Base-by-base conservation (phyloP, 2,329 filamentous ascomycete genomes). In the Dendrostoma leiphaemia region DNA sequence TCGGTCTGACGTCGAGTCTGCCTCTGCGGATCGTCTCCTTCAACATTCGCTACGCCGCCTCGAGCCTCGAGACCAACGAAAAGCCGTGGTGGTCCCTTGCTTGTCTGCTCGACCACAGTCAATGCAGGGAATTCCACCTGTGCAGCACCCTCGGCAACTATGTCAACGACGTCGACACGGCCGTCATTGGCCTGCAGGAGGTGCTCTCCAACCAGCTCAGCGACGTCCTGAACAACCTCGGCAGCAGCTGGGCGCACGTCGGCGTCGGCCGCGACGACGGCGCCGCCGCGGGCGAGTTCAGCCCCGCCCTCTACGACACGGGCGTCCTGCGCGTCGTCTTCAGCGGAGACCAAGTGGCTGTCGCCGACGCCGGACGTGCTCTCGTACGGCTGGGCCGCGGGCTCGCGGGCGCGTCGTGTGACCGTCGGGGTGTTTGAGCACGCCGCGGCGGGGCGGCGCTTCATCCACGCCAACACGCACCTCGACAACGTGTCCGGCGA, bases 231-330 rank as follows among this genome's bases (percentile, higher is more conserved):
- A 21, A 55, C 21, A 69, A 68, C 6, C 67, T 82, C 3, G 76
- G 79, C 56, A 56, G 66, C 41, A 56, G 64, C 32, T 85, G 82
- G 82, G 61, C 69, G 4, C 76, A 77, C 58, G 71, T 84, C 48
- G 83, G 83, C 12, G 76, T 83, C 3, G 82, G 80, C 10, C 74
- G 83, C 21, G 76, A 84, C 44, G 81, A 85, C 64, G 86, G 87
- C 21, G 71, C 73, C 29, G 62, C 75, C 26, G 72, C 71, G 1
- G 87, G 87, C 43, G 88, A 90, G 69, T 89, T 87, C 67, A 83
- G 80, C 2, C 85, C 86, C 2, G 85, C 90, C 59, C 74, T 90
- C 60, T 90, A 86, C 65, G 78, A 77, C 17, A 71, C 74, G 1
- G 64, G 68, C 0, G 62, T 78, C n/a, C 85, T 82, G 77, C 63